Evolutionary conservation across 2,329 filamentous ascomycete species (phyloP), one percentile per base, ranked within the genome.

Genomic region (Ophiocordyceps australis): DNA sequence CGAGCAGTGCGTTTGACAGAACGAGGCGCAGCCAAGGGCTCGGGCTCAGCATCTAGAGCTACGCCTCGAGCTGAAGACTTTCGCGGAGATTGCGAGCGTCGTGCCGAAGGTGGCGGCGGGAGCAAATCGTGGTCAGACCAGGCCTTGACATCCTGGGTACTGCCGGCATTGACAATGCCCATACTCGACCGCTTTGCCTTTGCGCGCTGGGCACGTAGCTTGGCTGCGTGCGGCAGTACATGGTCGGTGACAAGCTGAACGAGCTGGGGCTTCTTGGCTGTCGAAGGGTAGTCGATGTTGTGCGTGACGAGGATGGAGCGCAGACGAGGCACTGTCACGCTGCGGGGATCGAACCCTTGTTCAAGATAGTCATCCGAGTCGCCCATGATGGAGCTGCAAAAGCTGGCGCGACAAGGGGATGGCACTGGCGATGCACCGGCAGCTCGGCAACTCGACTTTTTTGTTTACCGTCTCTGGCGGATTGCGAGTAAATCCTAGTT

Each of bases 231-330:
- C 0, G 86, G 78, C 5, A 80, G 54, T 16, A 98, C 65, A 34
- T 89, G 59, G 17, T 77, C 62, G 43, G 76, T 73, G 51, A 98
- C 83, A 24, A 95, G 70, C 7, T 78, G 72, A 32, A 98, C 63
- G 14, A 98, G 70, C 43, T 92, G 76, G 0, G 71, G 58, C 57
- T 98, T 98, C 57, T 95, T 98, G 9, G 89, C 83, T 5, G 74
- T 85, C 0, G 81, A 74, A 5, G 85, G 76, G 46, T 93, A 95
- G 20, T 71, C 56, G 41, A 95, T 60, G 45, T 83, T 78, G 55
- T 98, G 81, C 36, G 73, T 77, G 41, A 95, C 79, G 30, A 98
- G 70, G 36, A 95, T 91, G 25, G 79, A 86, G 41, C 89, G 80
- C 39, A 98, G 61, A 23, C 78, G 77, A 16, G 89, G 83, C 25